phyloP scores from a whole-genome alignment of 306 rosid genomes.

The Dalbergia oliveri region DNA sequence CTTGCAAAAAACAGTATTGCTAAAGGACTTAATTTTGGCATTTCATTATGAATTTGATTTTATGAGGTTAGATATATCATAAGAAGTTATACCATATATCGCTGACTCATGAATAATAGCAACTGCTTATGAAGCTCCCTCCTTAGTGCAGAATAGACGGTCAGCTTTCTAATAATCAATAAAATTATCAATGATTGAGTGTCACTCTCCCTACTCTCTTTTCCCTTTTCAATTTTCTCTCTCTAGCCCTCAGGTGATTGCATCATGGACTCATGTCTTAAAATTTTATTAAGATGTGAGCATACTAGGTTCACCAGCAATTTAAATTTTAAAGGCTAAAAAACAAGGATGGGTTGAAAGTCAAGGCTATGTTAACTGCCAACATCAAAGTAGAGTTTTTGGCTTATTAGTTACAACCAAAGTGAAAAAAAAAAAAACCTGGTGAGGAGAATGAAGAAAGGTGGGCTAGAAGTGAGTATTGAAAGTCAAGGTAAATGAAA shows the following conservation, averaged over 20 bases:
- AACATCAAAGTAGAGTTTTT: background rate
- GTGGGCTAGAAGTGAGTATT: background rate
- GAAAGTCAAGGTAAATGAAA: background rate
- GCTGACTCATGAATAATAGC: background rate
- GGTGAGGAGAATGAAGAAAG: background rate
- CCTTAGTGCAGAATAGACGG: background rate
- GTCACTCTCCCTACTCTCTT: background rate
- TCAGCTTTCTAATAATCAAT: background rate
- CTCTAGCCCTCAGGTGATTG: background rate
- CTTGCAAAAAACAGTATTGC: background rate
- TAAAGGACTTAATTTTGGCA: background rate
- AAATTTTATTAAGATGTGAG: background rate
- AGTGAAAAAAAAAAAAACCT: background rate
- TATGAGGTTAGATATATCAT: background rate
- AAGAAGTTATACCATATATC: background rate
- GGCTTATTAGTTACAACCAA: background rate
- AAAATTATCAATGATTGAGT: background rate
- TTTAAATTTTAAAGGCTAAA: background rate
- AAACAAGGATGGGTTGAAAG: slow-evolving; percentile 2
- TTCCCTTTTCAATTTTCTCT: no score
- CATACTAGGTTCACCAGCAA: background rate
- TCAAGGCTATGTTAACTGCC: background rate
- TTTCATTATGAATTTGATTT: background rate
- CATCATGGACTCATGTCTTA: background rate
- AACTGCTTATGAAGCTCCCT: background rate